Evolutionary conservation across 495 filamentous ascomycete species (phyloP).

Genomic region (Xylaria grammica): DNA sequence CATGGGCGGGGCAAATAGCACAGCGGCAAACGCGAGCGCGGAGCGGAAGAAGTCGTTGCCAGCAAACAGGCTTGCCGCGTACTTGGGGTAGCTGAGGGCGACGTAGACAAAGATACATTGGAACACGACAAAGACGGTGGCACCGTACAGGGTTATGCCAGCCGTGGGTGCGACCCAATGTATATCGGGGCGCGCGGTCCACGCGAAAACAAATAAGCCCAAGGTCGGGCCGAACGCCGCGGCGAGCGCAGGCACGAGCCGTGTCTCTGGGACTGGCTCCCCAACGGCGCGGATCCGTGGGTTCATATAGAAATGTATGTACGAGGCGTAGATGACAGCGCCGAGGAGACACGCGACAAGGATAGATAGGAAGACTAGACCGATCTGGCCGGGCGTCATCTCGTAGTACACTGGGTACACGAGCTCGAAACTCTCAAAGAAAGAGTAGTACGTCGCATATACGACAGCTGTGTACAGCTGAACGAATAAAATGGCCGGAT

Average conservation of each 20-base stretch:
- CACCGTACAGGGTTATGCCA: conserved; percentile 62
- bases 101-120: conserved; percentile 72
- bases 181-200: conserved; percentile 59
- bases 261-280: conserved; percentile 55
- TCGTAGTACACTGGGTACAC: conserved; percentile 68
- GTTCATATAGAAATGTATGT: conserved; percentile 58
- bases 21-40: conserved; percentile 60
- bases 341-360: conserved; percentile 61
- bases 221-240: conserved; percentile 59
- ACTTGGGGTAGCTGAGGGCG: conserved; percentile 64
- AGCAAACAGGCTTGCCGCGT: conserved; percentile 66
- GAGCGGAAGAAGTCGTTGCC: conserved; percentile 65
- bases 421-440: conserved; percentile 78
- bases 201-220: conserved; percentile 69
- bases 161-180: conserved; percentile 69
- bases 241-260: conserved; percentile 62
- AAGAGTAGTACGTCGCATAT: conserved; percentile 72
- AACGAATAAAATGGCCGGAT: conserved; percentile 67
- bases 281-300: conserved; percentile 43
- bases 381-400: conserved; percentile 65
- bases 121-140: conserved; percentile 50
- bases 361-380: conserved; percentile 69
- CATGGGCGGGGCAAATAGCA: conserved; percentile 63
- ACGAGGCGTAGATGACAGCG: conserved; percentile 56
- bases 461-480: conserved; percentile 65